phyloP scores from a whole-genome alignment of 257 asterid genomes.

The Paulownia fortunei region DNA sequence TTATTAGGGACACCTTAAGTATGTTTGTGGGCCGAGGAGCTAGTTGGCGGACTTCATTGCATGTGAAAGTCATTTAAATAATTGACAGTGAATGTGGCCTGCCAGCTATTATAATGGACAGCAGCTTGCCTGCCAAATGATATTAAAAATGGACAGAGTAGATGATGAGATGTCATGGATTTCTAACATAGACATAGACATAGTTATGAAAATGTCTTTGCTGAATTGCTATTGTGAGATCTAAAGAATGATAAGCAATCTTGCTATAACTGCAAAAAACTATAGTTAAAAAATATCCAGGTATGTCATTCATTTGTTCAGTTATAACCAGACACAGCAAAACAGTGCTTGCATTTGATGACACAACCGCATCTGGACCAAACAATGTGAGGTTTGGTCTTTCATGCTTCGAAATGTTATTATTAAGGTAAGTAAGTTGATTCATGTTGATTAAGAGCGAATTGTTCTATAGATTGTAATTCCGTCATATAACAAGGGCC shows the following conservation, averaged over 20 bases:
- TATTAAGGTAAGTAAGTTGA: too few species aligned
- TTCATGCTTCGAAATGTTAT: too few species aligned
- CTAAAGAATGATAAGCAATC: not conserved
- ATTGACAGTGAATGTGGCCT: not conserved
- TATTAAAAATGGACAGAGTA: not conserved
- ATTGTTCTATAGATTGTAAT: too few species aligned
- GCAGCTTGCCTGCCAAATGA: slow-evolving; percentile 21
- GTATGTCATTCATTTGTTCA: too few species aligned
- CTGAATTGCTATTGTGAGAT: slow-evolving; percentile 9
- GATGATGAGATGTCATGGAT: slow-evolving; percentile 8
- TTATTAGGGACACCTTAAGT: slow-evolving; percentile 11
- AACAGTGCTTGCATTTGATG: too few species aligned
- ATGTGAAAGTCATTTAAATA: slow-evolving; percentile 39
- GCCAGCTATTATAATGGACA: slow-evolving; percentile 41
- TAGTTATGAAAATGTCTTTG: not conserved
- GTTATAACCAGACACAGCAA: too few species aligned
- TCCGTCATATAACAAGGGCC: too few species aligned
- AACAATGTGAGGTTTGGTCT: too few species aligned
- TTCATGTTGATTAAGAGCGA: too few species aligned
- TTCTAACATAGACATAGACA: not conserved
- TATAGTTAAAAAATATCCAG: not conserved
- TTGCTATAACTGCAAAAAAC: not conserved
- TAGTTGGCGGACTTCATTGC: slow-evolving; percentile 41
- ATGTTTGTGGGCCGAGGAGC: slow-evolving; percentile 40
- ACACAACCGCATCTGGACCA: too few species aligned